Conservation (phyloP, 2,329 filamentous ascomycete genomes). For the Xylaria sp. region DNA sequence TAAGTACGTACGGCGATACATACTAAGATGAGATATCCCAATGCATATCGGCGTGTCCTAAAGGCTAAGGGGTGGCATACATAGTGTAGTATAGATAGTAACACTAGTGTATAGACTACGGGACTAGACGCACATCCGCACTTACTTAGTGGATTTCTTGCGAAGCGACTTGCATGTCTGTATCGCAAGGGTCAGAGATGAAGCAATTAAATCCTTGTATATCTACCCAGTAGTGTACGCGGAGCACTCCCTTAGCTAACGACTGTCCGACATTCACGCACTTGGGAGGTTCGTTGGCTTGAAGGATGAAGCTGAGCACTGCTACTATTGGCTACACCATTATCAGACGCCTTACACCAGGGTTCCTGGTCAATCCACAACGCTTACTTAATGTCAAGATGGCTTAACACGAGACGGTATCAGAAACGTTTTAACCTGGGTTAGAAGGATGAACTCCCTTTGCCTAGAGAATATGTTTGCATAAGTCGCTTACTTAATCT, state of each 20-base stretch:
- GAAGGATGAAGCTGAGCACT: constrained; percentile 2
- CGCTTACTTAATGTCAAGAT: background rate
- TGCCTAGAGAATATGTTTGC: background rate
- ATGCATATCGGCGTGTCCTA: constrained; percentile 35
- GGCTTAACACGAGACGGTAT: background rate
- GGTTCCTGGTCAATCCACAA: background rate
- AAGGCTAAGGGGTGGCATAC: constrained; percentile 12
- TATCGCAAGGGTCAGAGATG: constrained; percentile 23
- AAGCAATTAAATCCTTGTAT: constrained; percentile 21
- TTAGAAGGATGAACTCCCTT: no score
- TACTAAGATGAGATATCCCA: constrained; percentile 27
- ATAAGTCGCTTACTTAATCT: background rate
- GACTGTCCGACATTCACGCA: background rate
- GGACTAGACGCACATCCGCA: background rate
- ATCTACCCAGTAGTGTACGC: background rate
- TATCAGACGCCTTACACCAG: constrained; percentile 2
- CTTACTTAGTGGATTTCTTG: background rate
- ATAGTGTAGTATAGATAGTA: constrained; percentile 16
- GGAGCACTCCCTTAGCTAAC: background rate
- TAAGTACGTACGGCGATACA: constrained; percentile 3
- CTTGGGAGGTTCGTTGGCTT: constrained; percentile 1
- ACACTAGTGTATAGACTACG: constrained; percentile 12
- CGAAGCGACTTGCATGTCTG: constrained; percentile 5
- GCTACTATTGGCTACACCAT: constrained; percentile 2
- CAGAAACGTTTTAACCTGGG: background rate